These are phyloP conservation scores for Trichoderma citrinoviride DNA, from an alignment of 2,329 filamentous ascomycete genomes.

Conservation along the genomic window DNA sequence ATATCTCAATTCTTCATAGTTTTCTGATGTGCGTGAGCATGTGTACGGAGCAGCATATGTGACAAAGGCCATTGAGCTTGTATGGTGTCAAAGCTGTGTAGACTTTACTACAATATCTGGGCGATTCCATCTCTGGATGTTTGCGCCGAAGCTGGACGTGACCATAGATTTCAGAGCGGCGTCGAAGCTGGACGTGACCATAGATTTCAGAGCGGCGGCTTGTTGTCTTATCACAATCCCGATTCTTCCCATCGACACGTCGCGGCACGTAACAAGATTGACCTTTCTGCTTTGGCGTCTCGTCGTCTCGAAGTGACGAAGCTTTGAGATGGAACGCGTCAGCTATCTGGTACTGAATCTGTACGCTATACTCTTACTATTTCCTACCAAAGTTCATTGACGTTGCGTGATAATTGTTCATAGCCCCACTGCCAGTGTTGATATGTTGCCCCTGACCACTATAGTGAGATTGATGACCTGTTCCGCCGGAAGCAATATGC, in stretches of 20 bases:
- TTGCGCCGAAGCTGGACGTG: background rate
- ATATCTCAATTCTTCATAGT: no score
- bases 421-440: background rate
- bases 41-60: no score
- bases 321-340: background rate
- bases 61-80: no score
- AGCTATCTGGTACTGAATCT: background rate
- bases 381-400: background rate
- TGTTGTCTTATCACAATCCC: no score
- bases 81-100: no score
- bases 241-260: no score
- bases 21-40: no score
- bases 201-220: background rate
- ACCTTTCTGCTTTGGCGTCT: no score
- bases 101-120: no score
- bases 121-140: background rate
- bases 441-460: background rate
- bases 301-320: no score
- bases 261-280: no score
- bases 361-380: background rate
- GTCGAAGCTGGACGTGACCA: background rate
- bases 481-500: background rate
- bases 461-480: background rate
- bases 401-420: background rate
- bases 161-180: background rate